A percentile compares a stretch with the other conserved stretches of the same genome.
phyloP scores from a whole-genome alignment of 108 stramenopile genomes.

The Cyclotella baltica region DNA sequence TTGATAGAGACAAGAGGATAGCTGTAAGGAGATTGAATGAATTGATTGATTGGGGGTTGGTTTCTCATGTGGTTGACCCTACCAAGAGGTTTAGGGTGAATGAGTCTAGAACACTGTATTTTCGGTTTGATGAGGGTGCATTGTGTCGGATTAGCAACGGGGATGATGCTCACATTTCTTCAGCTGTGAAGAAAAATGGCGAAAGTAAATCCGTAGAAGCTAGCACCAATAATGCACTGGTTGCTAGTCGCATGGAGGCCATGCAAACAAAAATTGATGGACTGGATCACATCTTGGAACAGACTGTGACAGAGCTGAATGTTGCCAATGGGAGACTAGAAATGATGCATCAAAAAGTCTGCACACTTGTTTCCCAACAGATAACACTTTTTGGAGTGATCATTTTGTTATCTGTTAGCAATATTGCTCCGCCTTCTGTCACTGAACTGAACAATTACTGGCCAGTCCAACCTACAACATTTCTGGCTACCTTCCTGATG shows the following conservation, averaged over 20 bases:
- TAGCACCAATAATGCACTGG: background rate
- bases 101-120: constrained; percentile 46
- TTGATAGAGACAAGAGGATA: constrained; percentile 13
- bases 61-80: constrained; percentile 48
- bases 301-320: constrained; percentile 46
- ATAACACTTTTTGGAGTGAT: constrained; percentile 25
- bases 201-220: background rate
- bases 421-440: constrained; percentile 10
- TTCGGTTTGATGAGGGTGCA: constrained; percentile 34
- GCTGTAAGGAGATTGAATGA: constrained; percentile 46
- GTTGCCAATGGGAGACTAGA: constrained; percentile 42
- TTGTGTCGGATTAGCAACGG: constrained; percentile 3
- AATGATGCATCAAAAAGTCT: constrained; percentile 40
- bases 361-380: constrained; percentile 37
- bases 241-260: background rate
- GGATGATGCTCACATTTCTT: background rate
- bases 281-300: constrained; percentile 42
- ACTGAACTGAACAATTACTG: constrained; percentile 8
- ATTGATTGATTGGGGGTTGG: constrained; percentile 36
- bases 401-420: constrained; percentile 14
- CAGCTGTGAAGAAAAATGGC: background rate
- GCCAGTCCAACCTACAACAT: too few species aligned
- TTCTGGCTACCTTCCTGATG: constrained; percentile 17
- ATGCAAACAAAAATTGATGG: constrained; percentile 39
- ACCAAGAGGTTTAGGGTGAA: constrained; percentile 34